Conservation (phyloP, 2,329 filamentous ascomycete species). For the Ceratocystis alfenasii region DNA sequence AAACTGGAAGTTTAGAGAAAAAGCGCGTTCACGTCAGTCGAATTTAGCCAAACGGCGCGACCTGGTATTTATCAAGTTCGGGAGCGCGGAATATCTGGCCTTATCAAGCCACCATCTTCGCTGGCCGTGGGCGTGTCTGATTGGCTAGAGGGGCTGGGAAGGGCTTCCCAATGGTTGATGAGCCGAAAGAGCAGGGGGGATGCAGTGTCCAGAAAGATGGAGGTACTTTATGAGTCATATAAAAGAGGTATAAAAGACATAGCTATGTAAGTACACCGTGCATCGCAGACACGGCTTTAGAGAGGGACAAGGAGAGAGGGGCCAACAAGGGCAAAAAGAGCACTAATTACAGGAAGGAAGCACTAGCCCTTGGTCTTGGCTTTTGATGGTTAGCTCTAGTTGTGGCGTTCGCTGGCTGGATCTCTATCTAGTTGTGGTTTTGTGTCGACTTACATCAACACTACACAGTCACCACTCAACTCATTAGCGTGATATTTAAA, state of each 20-base stretch:
- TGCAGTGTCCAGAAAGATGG: conserved; percentile 9
- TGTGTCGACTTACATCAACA: background rate
- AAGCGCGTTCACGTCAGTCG: conserved; percentile 24
- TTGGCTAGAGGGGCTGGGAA: conserved; percentile 11
- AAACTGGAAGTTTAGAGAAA: conserved; percentile 21
- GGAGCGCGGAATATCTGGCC: conserved; percentile 23
- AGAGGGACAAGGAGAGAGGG: background rate
- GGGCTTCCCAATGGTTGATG: background rate
- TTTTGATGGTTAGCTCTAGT: too few species aligned
- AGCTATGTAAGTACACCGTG: conserved; percentile 9
- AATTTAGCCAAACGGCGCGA: conserved; percentile 23
- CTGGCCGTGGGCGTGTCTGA: conserved; percentile 16
- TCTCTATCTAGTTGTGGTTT: background rate
- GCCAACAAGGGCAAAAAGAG: background rate
- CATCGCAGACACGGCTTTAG: conserved; percentile 7
- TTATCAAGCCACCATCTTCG: conserved; percentile 19
- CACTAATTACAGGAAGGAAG: conserved; percentile 8
- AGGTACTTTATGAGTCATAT: conserved; percentile 16
- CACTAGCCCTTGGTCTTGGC: conserved; percentile 2
- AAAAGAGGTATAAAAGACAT: conserved; percentile 10
- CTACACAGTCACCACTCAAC: too few species aligned
- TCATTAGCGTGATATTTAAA: background rate
- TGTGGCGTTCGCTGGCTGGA: background rate
- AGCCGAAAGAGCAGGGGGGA: conserved; percentile 1
- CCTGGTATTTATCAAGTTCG: conserved; percentile 24